Conservation (phyloP, 2,329 filamentous ascomycete species). For the Microcyclosporella mali region DNA sequence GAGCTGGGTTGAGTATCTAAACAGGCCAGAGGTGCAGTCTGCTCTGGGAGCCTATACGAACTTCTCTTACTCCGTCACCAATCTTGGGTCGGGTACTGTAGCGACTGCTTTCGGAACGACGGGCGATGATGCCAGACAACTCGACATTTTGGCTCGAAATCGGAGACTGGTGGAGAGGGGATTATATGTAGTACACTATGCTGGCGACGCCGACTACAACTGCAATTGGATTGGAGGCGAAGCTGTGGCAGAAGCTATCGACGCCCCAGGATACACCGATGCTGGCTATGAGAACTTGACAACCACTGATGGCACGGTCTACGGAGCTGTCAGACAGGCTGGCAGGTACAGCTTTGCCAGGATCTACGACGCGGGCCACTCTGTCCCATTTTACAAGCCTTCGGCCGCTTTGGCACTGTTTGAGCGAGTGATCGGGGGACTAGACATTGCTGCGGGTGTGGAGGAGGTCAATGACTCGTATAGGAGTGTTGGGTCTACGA, state of each 20-base stretch:
- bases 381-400: slow-evolving; percentile 51
- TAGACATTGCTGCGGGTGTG: slow-evolving; percentile 47
- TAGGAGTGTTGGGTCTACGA: slow-evolving; percentile 15
- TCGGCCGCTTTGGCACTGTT: slow-evolving; percentile 44
- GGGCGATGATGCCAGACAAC: slow-evolving; percentile 45
- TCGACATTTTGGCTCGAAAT: slow-evolving; percentile 38
- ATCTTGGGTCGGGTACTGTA: slow-evolving; percentile 45
- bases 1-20: slow-evolving; percentile 50
- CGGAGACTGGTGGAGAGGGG: slow-evolving; percentile 34
- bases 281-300: slow-evolving; percentile 46
- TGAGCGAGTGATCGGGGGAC: slow-evolving; percentile 42
- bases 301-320: slow-evolving; percentile 41
- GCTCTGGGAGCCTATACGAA: slow-evolving; percentile 56
- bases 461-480: slow-evolving; percentile 28
- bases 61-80: slow-evolving; percentile 44
- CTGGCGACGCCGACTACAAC: slow-evolving; percentile 45
- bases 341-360: slow-evolving; percentile 47
- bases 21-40: slow-evolving; percentile 46
- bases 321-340: slow-evolving; percentile 49
- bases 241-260: slow-evolving; percentile 37
- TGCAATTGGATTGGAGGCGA: slow-evolving; percentile 46
- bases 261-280: slow-evolving; percentile 35
- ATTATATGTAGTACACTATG: slow-evolving; percentile 39
- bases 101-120: slow-evolving; percentile 41
- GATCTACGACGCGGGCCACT: slow-evolving; percentile 46